phyloP scores from a whole-genome alignment of 1,284 basidiomycete species.

The Leccinum ponderosum region DNA sequence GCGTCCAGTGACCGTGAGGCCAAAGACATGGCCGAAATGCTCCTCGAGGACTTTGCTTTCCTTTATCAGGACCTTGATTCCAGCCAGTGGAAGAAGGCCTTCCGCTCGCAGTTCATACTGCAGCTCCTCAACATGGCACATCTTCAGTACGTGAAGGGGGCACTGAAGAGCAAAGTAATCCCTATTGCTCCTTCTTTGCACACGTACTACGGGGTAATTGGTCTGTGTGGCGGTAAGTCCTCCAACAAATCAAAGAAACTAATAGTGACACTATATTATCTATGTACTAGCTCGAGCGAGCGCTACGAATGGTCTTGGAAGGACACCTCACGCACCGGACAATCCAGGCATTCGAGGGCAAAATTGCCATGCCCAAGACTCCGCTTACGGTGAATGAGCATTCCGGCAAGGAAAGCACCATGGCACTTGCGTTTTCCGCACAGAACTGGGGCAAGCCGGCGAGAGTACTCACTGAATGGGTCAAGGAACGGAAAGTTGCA shows the following conservation, averaged over 20 bases:
- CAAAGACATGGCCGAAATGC: not conserved
- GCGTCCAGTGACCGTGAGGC: not conserved
- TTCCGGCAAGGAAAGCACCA: constrained; percentile 1
- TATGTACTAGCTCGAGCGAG: no score
- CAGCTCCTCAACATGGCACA: not conserved
- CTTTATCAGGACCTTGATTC: not conserved
- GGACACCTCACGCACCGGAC: not conserved
- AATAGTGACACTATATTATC: no score
- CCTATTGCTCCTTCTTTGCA: not conserved
- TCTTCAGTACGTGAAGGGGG: not conserved
- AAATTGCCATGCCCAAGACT: not conserved
- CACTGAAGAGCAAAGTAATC: not conserved
- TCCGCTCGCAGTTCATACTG: not conserved
- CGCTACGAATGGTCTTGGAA: not conserved
- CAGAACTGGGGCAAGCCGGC: not conserved
- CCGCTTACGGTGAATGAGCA: not conserved
- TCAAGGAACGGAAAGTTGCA: not conserved
- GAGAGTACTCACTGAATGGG: not conserved
- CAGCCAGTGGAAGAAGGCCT: not conserved
- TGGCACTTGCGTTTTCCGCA: not conserved
- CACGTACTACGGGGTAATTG: not conserved
- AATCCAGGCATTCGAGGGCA: not conserved
- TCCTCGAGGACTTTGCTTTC: not conserved
- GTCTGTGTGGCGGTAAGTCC: not conserved
- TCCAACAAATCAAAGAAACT: no score